Percentiles rank a stretch among this genome's conserved stretches.
Evolutionary conservation across 1,284 basidiomycete species (phyloP).

Genomic region (Malassezia obtusa): DNA sequence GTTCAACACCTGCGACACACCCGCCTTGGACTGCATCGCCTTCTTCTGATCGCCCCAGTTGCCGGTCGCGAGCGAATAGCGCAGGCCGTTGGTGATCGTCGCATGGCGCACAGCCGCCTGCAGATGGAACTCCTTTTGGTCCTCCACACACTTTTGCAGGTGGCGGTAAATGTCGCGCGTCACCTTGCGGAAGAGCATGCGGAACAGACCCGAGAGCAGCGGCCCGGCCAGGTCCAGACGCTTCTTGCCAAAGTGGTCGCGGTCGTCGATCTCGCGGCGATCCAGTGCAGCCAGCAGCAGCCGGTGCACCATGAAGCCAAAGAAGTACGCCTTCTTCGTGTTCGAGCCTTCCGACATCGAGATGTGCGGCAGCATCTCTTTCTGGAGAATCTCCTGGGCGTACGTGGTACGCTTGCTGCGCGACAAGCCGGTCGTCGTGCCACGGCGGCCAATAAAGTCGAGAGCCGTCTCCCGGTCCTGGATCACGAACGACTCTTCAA

Average conservation of each 20-base stretch:
- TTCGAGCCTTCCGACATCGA: slow-evolving; percentile 92
- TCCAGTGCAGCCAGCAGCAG: slow-evolving; percentile 85
- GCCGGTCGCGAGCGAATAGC: slow-evolving; percentile 94
- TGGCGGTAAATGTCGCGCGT: slow-evolving; percentile 95
- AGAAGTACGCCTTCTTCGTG: slow-evolving; percentile 98
- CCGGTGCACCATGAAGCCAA: slow-evolving; percentile 99
- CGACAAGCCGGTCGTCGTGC: slow-evolving; percentile 84
- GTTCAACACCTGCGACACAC: slow-evolving; percentile 97
- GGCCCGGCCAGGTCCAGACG: slow-evolving; percentile 91
- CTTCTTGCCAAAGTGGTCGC: slow-evolving; percentile 99
- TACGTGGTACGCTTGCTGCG: slow-evolving; percentile 86
- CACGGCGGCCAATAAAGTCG: slow-evolving; percentile 97
- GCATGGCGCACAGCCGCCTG: slow-evolving; percentile 78
- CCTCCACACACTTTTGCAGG: slow-evolving; percentile 89
- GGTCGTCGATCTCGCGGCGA: slow-evolving; percentile 89
- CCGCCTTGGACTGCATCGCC: slow-evolving; percentile 87
- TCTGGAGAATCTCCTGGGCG: slow-evolving; percentile 94
- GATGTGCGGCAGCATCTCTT: slow-evolving; percentile 96
- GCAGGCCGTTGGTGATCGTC: slow-evolving; percentile 96
- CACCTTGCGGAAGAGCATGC: slow-evolving; percentile 93
- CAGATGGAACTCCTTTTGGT: slow-evolving; percentile 88
- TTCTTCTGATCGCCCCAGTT: slow-evolving; percentile 99
- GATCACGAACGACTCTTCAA: slow-evolving; percentile 96
- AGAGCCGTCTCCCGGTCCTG: slow-evolving; percentile 83
- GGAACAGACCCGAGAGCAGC: slow-evolving; percentile 84